Percentiles rank a stretch among this genome's conserved stretches.
These are phyloP conservation scores for Secale cereale DNA, from an alignment of 176 grass and related monocot species.

Conservation along the genomic window DNA sequence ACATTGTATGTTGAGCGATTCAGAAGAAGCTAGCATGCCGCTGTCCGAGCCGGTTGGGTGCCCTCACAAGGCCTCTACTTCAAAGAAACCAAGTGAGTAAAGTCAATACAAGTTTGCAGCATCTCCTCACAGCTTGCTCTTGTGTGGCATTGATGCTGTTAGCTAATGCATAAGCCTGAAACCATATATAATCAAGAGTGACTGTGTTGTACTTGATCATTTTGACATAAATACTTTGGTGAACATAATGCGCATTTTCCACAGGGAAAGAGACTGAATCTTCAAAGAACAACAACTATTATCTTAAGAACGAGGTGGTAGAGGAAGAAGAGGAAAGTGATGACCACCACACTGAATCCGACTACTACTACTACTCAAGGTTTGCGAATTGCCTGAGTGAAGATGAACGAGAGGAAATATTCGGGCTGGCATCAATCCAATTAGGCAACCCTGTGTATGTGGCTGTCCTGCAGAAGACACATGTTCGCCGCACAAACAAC, in stretches of 20 bases:
- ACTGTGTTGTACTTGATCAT: not conserved
- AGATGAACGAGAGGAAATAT: constrained; percentile 31
- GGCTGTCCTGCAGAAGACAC: constrained; percentile 16
- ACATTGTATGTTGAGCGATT: not conserved
- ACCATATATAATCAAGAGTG: not conserved
- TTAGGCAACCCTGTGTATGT: constrained; percentile 37
- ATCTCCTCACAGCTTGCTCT: not conserved
- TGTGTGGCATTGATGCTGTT: not conserved
- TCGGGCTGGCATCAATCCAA: constrained; percentile 15
- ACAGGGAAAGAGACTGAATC: constrained; percentile 17
- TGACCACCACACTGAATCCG: not conserved
- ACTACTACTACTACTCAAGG: constrained; percentile 24
- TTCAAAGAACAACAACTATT: not conserved
- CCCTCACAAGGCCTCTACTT: not conserved
- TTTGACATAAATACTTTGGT: not conserved
- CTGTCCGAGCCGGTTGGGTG: not conserved
- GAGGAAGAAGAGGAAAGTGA: constrained; percentile 14
- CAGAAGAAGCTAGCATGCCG: not conserved
- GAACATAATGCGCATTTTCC: not conserved
- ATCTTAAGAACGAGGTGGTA: not conserved
- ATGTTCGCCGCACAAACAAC: constrained; percentile 5
- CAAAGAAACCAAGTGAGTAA: constrained; percentile 21
- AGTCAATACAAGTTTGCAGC: too few species aligned
- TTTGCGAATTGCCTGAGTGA: not conserved
- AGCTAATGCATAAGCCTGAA: not conserved